Percentiles rank a stretch among this genome's conserved stretches.
Conservation (phyloP, 2,329 filamentous ascomycete species). For the Fusarium xylarioides region DNA sequence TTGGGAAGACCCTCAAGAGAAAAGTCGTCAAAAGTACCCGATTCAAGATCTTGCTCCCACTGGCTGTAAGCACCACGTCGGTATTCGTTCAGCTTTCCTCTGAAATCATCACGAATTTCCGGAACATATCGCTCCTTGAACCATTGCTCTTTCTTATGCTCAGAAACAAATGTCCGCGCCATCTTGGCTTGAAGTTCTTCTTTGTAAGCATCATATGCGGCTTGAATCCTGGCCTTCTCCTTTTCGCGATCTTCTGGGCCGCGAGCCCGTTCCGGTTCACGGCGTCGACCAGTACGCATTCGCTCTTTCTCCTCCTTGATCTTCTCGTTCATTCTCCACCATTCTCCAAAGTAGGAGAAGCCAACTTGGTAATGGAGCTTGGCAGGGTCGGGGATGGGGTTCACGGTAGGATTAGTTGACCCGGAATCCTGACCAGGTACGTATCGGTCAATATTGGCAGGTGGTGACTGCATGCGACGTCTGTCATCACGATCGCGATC, state of each 20-base stretch:
- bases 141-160: conserved; percentile 97
- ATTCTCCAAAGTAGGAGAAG: conserved; percentile 86
- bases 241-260: conserved; percentile 79
- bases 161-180: conserved; percentile 87
- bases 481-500: conserved; percentile 71
- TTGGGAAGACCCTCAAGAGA: conserved; percentile 94
- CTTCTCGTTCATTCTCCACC: conserved; percentile 84
- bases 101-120: conserved; percentile 79
- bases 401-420: conserved; percentile 55
- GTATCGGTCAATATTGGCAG: conserved; percentile 84
- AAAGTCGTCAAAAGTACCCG: conserved; percentile 91
- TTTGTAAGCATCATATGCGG: conserved; percentile 72
- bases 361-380: conserved; percentile 81
- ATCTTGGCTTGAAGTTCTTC: conserved; percentile 78
- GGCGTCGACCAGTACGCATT: conserved; percentile 72
- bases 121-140: conserved; percentile 94
- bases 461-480: conserved; percentile 68
- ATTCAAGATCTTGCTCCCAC: conserved; percentile 88
- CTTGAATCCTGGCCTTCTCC: conserved; percentile 81
- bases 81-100: conserved; percentile 79
- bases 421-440: conserved; percentile 76
- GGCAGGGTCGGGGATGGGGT: conserved; percentile 77
- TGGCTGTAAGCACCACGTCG: conserved; percentile 81
- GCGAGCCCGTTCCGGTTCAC: conserved; percentile 70
- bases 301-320: conserved; percentile 85